A percentile compares a stretch with the other conserved stretches of the same genome.
Conservation (phyloP, 768 basidiomycete genomes). For the Fomitopsis serialis region DNA sequence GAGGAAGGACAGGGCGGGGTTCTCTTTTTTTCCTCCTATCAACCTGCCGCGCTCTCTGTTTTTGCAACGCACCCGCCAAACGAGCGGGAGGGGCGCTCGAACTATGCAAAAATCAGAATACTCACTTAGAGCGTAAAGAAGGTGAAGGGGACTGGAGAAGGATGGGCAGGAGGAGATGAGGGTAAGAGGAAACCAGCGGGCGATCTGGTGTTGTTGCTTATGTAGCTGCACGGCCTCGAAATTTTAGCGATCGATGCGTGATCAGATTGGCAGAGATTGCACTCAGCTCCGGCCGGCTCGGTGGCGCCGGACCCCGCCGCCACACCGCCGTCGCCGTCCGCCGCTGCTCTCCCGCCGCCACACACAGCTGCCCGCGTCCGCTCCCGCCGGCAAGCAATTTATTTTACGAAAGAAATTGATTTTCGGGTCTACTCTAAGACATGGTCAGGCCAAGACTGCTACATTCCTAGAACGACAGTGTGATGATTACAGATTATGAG, state of each 20-base stretch:
- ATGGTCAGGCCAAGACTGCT: neutral
- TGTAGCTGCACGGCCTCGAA: slow-evolving; percentile 25
- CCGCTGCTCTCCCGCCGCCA: neutral
- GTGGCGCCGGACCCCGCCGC: neutral
- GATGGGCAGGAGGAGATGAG: slow-evolving; percentile 40
- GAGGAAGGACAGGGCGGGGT: neutral
- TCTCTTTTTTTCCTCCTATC: neutral
- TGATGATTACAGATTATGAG: neutral
- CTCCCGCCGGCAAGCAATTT: too few species aligned
- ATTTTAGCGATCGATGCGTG: slow-evolving; percentile 23
- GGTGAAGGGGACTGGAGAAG: slow-evolving; percentile 32
- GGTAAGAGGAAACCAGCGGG: slow-evolving; percentile 29
- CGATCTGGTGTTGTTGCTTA: slow-evolving; percentile 24
- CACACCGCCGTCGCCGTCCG: too few species aligned
- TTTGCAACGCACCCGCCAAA: neutral
- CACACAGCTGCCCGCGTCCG: too few species aligned
- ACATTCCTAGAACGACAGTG: slow-evolving; percentile 1
- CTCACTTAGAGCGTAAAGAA: slow-evolving; percentile 40
- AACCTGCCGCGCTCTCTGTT: neutral
- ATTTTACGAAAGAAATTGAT: neutral
- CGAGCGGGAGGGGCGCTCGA: neutral
- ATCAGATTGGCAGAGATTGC: slow-evolving; percentile 21
- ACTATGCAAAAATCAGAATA: slow-evolving; percentile 4
- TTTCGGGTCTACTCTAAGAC: neutral
- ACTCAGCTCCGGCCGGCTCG: slow-evolving; percentile 6